Evolutionary conservation across 2,329 filamentous ascomycete genomes (phyloP), one percentile per base, ranked within the genome.

Genomic region (Stagonosporopsis chrysanthemi): DNA sequence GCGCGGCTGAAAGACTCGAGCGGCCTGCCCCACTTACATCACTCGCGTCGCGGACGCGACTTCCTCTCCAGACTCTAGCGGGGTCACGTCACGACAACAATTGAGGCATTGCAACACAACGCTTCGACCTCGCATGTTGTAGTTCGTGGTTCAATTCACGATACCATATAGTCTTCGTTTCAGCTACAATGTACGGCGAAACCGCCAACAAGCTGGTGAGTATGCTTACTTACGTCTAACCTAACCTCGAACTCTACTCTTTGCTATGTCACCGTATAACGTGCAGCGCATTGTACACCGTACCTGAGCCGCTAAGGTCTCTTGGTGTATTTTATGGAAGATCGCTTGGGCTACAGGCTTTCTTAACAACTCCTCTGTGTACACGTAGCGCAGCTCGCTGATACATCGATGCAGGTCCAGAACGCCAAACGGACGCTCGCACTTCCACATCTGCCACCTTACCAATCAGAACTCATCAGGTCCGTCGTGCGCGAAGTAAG

Each of bases 361-460:
- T 38, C 11, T 22, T 14, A n/a, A 8, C 31, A 33, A 33, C 14
- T 3, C 31, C 31, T 33, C 31, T 33, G 31, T 33, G 31, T 15
- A 31, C 6, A 31, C 5, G 11, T 31, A 12, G 29, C 29, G 9
- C 31, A 33, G 17, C 15, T 19, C 8, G 28, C 22, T 43, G 15
- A 58, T n/a, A 35, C 24, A 9, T 36, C 17, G 11, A 33, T 31
- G 39, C 63, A 97, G 91, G 93, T 96, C 68, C 90, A 94, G 82
- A 91, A 98, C 82, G 95, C 95, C 75, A 98, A 98, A 83, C 88
- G 95, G 74, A 96, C 91, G 17, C 92, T 95, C 77, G 90, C 91
- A 64, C 86, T 99, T 53, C 81, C 88, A 29, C 88, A 96, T 74
- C 85, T 99, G 2, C 95, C 95, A 0, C 89, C 92, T 3, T 98